Evolutionary conservation across 2,329 filamentous ascomycete genomes (phyloP), one percentile per base, ranked within the genome.

Genomic region (Venturia carpophila): DNA sequence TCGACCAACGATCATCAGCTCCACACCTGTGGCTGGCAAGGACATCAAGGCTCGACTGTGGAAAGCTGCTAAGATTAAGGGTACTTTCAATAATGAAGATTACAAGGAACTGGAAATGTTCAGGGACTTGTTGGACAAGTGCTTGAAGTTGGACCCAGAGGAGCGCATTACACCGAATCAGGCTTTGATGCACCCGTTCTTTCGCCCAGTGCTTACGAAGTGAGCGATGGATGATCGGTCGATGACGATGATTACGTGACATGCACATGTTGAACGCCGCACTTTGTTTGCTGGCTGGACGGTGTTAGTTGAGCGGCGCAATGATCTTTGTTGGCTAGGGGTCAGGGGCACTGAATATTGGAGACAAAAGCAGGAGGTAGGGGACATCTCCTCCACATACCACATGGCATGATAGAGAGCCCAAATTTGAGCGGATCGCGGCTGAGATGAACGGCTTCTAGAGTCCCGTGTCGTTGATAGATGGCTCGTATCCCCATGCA

Each of bases 111-210:
- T 97, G 67, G 87, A 88, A 66, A 82, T 88, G 64, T 96, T 99
- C 75, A 82, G 91, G 69, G 92, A 97, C 75, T 79, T 99, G 61
- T 78, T 99, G 66, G 92, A 96, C 72, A 88, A 89, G 65, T 97
- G 92, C 73, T 80, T 99, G 68, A 86, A 88, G 66, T 82, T 97
- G 68, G 96, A 97, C 73, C 91, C 93, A 0, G 92, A 96, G 74
- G 96, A 95, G 80, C 85, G 94, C 68, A 90, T 94, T 71, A 93
- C 90, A 60, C 90, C 94, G 0, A 80, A 83, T 17, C 92, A 97
- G 72, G 94, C 94, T 61, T 79, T 97, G 70, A 88, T 87, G 72
- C 93, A 97, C 79, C 90, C 90, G 0, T 97, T 97, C 49, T 56
- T 61, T 24, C 60, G 42, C 2, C 37, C 37, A 15, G 42, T 42